A percentile compares a stretch with the other conserved stretches of the same genome.
phyloP scores from a whole-genome alignment of 2,329 filamentous ascomycete species.

The Aspergillus sp. region DNA sequence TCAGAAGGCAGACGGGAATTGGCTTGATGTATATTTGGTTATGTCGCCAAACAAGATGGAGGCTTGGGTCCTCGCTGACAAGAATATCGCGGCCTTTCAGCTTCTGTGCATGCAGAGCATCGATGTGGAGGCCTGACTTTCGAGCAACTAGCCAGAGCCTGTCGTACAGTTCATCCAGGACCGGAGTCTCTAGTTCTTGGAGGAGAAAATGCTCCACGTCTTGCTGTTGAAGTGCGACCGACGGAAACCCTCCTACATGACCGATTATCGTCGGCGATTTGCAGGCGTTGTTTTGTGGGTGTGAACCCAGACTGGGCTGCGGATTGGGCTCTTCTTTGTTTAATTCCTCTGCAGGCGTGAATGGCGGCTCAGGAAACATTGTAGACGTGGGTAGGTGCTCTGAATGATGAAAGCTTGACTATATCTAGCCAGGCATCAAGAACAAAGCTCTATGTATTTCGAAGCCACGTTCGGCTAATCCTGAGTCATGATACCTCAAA shows the following conservation, averaged over 20 bases:
- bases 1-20: slow-evolving; percentile 27
- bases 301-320: background rate
- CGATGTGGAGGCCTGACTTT: background rate
- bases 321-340: background rate
- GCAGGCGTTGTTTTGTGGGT: background rate
- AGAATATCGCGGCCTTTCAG: slow-evolving; percentile 20
- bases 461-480: background rate
- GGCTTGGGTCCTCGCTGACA: slow-evolving; percentile 26
- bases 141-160: background rate
- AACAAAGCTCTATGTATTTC: background rate
- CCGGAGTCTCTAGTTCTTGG: background rate
- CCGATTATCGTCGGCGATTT: background rate
- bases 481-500: background rate
- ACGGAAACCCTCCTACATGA: background rate
- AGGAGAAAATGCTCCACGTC: background rate
- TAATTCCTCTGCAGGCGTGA: background rate
- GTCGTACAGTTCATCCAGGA: background rate
- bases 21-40: slow-evolving; percentile 31
- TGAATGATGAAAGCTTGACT: background rate
- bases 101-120: background rate
- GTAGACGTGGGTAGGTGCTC: background rate
- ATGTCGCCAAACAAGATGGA: slow-evolving; percentile 31
- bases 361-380: background rate
- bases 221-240: background rate
- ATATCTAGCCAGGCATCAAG: background rate